A percentile compares a stretch with the other conserved stretches of the same genome.
phyloP scores from a whole-genome alignment of 2,329 filamentous ascomycete genomes.

The Escovopsis sp. region DNA sequence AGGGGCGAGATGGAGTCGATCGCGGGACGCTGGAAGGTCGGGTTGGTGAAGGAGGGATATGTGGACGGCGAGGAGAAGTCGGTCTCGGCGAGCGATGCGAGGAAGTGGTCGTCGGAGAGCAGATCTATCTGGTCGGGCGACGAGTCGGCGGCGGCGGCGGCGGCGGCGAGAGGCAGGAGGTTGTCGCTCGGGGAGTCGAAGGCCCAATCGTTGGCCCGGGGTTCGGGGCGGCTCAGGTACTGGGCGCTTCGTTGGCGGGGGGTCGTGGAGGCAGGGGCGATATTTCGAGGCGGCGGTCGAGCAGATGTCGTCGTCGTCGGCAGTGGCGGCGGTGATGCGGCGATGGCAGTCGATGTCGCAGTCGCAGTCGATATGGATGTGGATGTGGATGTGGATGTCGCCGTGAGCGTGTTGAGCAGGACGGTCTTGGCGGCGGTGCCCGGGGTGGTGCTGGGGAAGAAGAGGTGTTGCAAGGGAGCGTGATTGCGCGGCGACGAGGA shows the following conservation, averaged over 20 bases:
- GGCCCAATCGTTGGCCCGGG: not conserved
- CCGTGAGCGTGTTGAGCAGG: not conserved
- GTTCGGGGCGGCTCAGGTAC: too few species aligned
- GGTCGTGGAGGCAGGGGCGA: too few species aligned
- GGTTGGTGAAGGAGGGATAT: slow-evolving; percentile 17
- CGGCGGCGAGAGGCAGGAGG: not conserved
- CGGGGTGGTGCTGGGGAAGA: not conserved
- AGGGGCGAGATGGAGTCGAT: not conserved
- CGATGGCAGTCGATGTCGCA: slow-evolving; percentile 6
- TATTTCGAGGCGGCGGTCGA: too few species aligned
- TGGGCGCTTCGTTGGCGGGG: too few species aligned
- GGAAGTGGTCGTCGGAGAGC: slow-evolving; percentile 11
- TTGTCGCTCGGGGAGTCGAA: not conserved
- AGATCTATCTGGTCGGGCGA: not conserved
- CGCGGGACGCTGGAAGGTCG: slow-evolving; percentile 1
- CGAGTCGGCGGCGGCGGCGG: not conserved
- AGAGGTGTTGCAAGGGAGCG: not conserved
- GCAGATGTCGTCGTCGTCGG: too few species aligned
- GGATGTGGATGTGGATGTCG: not conserved
- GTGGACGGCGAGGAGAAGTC: slow-evolving; percentile 23
- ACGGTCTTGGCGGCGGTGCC: slow-evolving; percentile 1
- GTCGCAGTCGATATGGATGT: slow-evolving; percentile 3
- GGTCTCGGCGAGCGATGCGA: slow-evolving; percentile 13
- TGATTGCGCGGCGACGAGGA: slow-evolving; percentile 8
- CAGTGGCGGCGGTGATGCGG: too few species aligned